Evolutionary conservation across 2,329 filamentous ascomycete species (phyloP).

Genomic region (Myriangium duriaei): DNA sequence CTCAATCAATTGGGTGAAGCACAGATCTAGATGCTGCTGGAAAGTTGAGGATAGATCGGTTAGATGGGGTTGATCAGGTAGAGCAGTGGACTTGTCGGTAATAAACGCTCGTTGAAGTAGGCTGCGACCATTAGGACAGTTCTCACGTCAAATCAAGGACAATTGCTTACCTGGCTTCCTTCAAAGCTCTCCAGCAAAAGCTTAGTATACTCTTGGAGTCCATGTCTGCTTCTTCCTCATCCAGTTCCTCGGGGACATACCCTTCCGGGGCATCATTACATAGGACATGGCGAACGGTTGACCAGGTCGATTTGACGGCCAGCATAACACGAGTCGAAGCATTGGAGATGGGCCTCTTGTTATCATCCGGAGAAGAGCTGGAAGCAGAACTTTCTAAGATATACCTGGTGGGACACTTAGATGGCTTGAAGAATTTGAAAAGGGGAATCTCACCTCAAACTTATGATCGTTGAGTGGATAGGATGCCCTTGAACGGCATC

Average conservation of each 20-base stretch:
- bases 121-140: slow-evolving; percentile 34
- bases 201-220: slow-evolving; percentile 83
- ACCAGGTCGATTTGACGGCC: background rate
- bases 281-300: slow-evolving; percentile 55
- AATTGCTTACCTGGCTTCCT: slow-evolving; percentile 65
- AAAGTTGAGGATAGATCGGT: background rate
- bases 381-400: slow-evolving; percentile 1
- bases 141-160: background rate
- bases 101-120: slow-evolving; percentile 48
- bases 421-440: background rate
- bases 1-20: slow-evolving; percentile 70
- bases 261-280: slow-evolving; percentile 95
- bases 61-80: background rate
- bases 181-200: slow-evolving; percentile 89
- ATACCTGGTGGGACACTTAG: slow-evolving; percentile 1
- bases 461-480: slow-evolving; percentile 30
- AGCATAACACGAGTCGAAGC: background rate
- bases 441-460: slow-evolving; percentile 20
- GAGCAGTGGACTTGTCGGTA: slow-evolving; percentile 3
- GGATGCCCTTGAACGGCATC: slow-evolving; percentile 41
- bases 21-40: slow-evolving; percentile 37
- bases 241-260: slow-evolving; percentile 63
- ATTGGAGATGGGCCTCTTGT: too few species aligned
- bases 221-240: slow-evolving; percentile 56
- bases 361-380: too few species aligned